These are phyloP conservation scores for Domatiomyces catenatus DNA, from an alignment of 2,329 filamentous ascomycete species.

Conservation along the genomic window DNA sequence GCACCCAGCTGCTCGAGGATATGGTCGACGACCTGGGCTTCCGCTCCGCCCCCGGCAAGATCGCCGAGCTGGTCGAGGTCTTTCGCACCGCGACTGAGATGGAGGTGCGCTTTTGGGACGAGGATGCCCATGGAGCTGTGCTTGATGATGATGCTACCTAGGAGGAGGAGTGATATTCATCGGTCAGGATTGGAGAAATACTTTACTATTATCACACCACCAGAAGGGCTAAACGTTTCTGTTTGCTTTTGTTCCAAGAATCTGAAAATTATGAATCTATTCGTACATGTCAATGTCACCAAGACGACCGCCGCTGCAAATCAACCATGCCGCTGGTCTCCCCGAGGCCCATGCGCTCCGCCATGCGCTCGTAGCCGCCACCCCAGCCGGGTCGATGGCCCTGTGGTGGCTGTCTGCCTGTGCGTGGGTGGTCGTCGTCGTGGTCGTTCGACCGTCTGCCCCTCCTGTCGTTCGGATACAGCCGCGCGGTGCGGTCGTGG, in stretches of 20 bases:
- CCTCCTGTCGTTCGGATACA: background rate
- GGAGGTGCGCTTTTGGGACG: slow-evolving; percentile 62
- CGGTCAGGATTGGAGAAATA: background rate
- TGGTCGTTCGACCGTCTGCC: background rate
- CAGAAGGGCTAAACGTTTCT: too few species aligned
- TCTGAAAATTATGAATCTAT: too few species aligned
- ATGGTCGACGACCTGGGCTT: slow-evolving; percentile 56
- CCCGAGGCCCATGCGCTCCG: background rate
- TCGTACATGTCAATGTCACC: background rate
- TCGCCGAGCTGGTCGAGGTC: slow-evolving; percentile 55
- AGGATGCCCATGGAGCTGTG: slow-evolving; percentile 33
- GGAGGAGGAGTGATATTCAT: background rate
- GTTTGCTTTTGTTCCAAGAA: too few species aligned
- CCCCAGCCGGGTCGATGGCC: background rate
- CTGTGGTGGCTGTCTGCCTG: too few species aligned
- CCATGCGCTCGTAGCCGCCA: background rate
- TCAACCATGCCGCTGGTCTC: background rate
- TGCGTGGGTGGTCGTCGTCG: background rate
- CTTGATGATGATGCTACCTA: background rate
- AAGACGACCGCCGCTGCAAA: background rate
- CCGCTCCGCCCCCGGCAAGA: slow-evolving; percentile 34
- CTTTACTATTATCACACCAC: background rate
- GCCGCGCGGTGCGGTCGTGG: background rate
- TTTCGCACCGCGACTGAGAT: slow-evolving; percentile 77
- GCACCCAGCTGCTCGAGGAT: slow-evolving; percentile 58